Base-by-base conservation (phyloP, 805 yeast species). In the Blastobotrys chiropterorum region DNA sequence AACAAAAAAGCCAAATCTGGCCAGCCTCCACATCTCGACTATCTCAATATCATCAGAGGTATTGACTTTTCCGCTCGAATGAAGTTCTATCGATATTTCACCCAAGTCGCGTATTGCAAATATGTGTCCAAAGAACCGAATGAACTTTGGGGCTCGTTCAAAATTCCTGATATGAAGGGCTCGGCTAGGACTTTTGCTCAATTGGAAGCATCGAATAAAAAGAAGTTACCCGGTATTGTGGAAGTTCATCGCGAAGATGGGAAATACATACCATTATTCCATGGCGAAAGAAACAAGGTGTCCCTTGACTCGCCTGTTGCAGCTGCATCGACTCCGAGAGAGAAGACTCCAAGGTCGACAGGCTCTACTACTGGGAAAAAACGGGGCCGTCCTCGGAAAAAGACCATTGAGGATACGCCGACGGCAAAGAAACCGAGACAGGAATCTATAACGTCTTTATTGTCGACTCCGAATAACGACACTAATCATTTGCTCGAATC, bases 11-110 rank as follows among this genome's bases (percentile, higher is more conserved):
- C 34, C 5, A 26, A 26, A 26, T 26, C 34, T 14, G 51, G 68
- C 44, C 62, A 68, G 53, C 58, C 64, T 20, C 53, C 62, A 52
- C 52, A 62, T 51, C 53, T 63, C 45, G 69, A 63, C 50, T 69
- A 62, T 53, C 65, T 66, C 52, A 70, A 66, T 1, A 69, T 88
- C 11, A 74, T 84, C 0, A 74, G 85, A 55, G 82, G 83, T 15
- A 79, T 80, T 53, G 95, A 86, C 61, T 81, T 81, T 57, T 82
- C 80, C 53, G 95, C 95, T 0, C 81, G 89, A 56, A 73, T 76
- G 53, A 85, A 86, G 61, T 86, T 81, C 58, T 86, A 79, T 65
- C 72, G 95, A 41, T 82, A 85, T 58, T 73, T 82, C 55, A 72
- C 82, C 0, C 73, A 74, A 45, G 62, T 67, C 2, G 68, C 72